Evolutionary conservation across 1,139 yeast genomes (phyloP).

Genomic region (Yamadazyma epiphylla): DNA sequence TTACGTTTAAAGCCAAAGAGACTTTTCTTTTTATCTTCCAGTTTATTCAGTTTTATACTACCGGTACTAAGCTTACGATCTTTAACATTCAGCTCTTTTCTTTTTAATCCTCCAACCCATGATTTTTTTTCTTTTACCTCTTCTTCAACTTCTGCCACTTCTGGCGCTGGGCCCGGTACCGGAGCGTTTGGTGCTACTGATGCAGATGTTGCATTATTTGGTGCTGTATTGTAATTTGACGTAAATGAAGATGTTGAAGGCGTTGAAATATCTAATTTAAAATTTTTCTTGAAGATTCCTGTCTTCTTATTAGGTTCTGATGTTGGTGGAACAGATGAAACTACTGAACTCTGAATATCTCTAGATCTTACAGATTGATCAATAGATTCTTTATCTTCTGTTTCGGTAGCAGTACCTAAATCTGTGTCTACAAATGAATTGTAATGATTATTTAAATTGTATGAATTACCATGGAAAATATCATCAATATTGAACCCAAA

Average conservation of each 20-base stretch:
- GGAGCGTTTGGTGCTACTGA: slow-evolving; percentile 8
- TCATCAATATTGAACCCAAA: slow-evolving; percentile 34
- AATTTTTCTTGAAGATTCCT: slow-evolving; percentile 28
- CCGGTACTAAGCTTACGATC: slow-evolving; percentile 16
- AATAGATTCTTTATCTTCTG: slow-evolving; percentile 2
- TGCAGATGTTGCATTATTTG: slow-evolving; percentile 4
- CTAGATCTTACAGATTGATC: slow-evolving; percentile 1
- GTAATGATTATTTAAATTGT: slow-evolving; percentile 5
- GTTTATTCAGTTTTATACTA: slow-evolving; percentile 10
- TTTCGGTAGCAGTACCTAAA: neutral
- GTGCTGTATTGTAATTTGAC: neutral
- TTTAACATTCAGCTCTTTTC: slow-evolving; percentile 27
- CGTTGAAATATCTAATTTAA: slow-evolving; percentile 20
- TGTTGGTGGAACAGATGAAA: neutral
- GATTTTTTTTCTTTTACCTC: slow-evolving; percentile 33
- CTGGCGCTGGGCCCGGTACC: slow-evolving; percentile 1
- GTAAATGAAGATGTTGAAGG: slow-evolving; percentile 6
- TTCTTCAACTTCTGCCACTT: neutral
- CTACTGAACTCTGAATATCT: neutral
- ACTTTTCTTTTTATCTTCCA: slow-evolving; percentile 25
- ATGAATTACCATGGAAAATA: slow-evolving; percentile 34
- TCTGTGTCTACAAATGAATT: neutral
- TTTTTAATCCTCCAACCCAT: slow-evolving; percentile 41
- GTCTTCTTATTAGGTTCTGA: slow-evolving; percentile 5
- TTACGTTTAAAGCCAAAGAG: slow-evolving; percentile 40